Evolutionary conservation across 257 asterid genomes (phyloP), one percentile per base, ranked within the genome.

Genomic region (Striga asiatica): DNA sequence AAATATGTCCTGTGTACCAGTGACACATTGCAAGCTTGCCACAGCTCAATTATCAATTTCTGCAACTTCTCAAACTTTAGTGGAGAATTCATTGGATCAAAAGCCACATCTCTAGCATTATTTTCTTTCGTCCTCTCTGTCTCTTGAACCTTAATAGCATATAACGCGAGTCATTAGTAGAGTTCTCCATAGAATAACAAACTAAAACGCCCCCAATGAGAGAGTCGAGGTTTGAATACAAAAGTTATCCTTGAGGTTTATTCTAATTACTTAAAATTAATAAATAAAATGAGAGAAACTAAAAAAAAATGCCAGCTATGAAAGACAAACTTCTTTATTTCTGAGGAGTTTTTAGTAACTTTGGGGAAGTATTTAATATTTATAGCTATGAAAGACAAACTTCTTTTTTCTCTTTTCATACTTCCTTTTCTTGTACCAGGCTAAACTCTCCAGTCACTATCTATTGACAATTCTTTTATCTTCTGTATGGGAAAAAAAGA

Each of bases 1-100:
- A 84, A 84, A 63, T 78, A 84, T 22, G 94, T 76, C 69, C 89
- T 52, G 63, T 81, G 94, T 45, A 79, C 76, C 61, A 83, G 56
- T 5, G 87, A 69, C 11, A 84, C 79, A 59, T 78, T 73, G 76
- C 91, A 84, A 52, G 71, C 54, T 51, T 81, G 70, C 85, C 94
- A 83, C 14, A 78, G 82, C 69, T 78, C 81, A 25, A 81, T 66
- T 21, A 81, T 84, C 41, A 52, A 48, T 70, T 67, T 73, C 69
- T 67, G 80, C 71, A 78, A 49, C 74, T 61, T 78, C 69, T 74
- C 80, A 69, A 78, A 84, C 62, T 77, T 78, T 41, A 66, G 9
- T 50, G 87, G 74, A 89, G 85, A 76, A 41, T 64, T 64, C 62
- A 29, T 56, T 34, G 78, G 71, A 42, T 63, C 66, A 22, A 66